Evolutionary conservation across 148 eudicot genomes (phyloP), one percentile per base, ranked within the genome.

Genomic region (Cornus controversa): DNA sequence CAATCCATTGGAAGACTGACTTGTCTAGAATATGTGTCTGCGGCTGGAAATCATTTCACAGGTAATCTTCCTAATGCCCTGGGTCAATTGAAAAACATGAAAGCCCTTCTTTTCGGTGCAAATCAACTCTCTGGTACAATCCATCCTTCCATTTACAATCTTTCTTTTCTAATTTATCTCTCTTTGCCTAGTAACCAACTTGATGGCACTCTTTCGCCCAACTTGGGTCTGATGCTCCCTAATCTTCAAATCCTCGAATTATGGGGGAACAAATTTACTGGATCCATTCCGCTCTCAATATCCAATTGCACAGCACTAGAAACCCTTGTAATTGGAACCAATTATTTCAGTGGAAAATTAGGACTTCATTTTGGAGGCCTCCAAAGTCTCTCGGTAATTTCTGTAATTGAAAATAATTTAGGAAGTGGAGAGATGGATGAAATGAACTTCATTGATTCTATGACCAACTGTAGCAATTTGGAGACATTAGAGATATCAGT

Each of bases 91-190:
- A 54, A 54, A 54, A 54, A 18, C 60, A 0, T 18, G 14, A 54
- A 4, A 14, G 10, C 2, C 0, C 22, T 54, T 0, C 16, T 1
- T 3, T 11, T 54, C 11, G 60, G 60, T 1, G 22, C 1, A 0
- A 54, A 54, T 54, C 37, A 70, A 22, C 72, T 70, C 72, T 15
- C n/a, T 18, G 72, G 72, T 70, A 42, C 14, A 15, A 70, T 70
- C 47, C 72, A 50, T 36, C 22, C n/a, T 36, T 6, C 53, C 16
- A 70, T 70, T 8, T 42, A 11, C 5, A 70, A 70, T 18, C 40
- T 70, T 20, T 70, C 40, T 70, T 47, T 3, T 23, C 53, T 36
- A 3, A 42, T 0, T 20, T 10, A 15, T 8, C 13, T 34, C n/a
- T 70, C 53, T 20, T 36, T 36, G 22, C 9, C 22, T 54, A 1